Percentiles rank a stretch among this genome's conserved stretches.
Conservation (phyloP, 805 yeast genomes). For the Millerozyma acaciae region DNA sequence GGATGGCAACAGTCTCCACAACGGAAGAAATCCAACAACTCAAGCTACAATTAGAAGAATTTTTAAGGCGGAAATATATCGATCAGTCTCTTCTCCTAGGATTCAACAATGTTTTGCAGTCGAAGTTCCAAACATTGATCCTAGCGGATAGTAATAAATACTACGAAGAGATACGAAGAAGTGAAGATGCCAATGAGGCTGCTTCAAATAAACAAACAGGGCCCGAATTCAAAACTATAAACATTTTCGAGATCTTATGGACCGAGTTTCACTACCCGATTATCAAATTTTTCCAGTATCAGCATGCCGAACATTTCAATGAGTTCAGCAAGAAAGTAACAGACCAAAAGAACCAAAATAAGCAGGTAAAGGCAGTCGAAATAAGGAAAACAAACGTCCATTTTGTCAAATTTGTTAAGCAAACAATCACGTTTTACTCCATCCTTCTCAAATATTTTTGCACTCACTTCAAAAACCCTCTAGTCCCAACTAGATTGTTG, state of each 20-base stretch:
- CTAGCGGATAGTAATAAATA: constrained; percentile 32
- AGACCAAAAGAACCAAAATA: constrained; percentile 8
- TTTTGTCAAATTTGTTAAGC: constrained; percentile 47
- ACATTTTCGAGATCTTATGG: constrained; percentile 50
- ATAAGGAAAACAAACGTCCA: constrained; percentile 51
- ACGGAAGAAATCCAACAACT: constrained; percentile 14
- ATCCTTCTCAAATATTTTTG: constrained; percentile 38
- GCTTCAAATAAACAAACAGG: constrained; percentile 7
- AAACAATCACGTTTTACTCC: constrained; percentile 46
- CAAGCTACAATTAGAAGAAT: constrained; percentile 17
- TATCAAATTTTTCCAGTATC: constrained; percentile 50
- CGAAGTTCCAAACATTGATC: constrained; percentile 43
- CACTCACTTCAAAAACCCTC: constrained; percentile 33
- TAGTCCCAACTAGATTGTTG: constrained; percentile 28
- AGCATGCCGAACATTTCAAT: constrained; percentile 23
- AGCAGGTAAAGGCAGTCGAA: constrained; percentile 41
- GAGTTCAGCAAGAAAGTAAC: constrained; percentile 11
- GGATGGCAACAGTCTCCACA: constrained; percentile 2
- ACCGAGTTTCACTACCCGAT: constrained; percentile 60
- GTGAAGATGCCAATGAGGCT: background rate
- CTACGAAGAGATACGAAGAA: constrained; percentile 7
- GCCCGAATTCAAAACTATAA: constrained; percentile 36
- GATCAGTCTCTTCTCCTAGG: constrained; percentile 49
- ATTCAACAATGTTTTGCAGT: constrained; percentile 44
- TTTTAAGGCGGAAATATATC: constrained; percentile 17